Conservation (phyloP, 164 flowering plant genomes). For the Chimonanthus salicifolius region DNA sequence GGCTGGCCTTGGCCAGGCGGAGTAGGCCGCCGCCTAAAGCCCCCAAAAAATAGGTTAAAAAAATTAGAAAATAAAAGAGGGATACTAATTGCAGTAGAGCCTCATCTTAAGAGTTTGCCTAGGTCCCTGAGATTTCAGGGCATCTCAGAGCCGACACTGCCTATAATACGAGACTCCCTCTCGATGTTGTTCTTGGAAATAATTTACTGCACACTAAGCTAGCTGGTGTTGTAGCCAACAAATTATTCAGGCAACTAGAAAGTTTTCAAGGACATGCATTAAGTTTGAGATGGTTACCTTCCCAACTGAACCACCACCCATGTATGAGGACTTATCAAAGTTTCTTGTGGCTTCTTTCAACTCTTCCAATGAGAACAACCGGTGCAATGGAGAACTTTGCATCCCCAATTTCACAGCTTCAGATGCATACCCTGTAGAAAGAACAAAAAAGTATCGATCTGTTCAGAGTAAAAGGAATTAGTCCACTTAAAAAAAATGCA, state of each 20-base stretch:
- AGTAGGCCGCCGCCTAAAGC: too few relatives aligned
- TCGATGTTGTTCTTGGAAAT: too few relatives aligned
- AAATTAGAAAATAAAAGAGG: too few relatives aligned
- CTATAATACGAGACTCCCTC: too few relatives aligned
- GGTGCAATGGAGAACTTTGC: conserved; percentile 51
- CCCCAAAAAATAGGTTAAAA: too few relatives aligned
- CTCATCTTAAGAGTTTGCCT: too few relatives aligned
- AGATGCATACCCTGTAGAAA: conserved; percentile 63
- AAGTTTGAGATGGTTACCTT: conserved; percentile 40
- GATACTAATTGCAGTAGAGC: too few relatives aligned
- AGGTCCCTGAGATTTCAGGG: too few relatives aligned
- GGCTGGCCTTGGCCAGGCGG: too few relatives aligned
- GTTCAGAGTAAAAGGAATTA: neutral
- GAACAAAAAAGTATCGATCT: neutral
- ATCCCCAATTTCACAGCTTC: conserved; percentile 58
- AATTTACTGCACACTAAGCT: neutral
- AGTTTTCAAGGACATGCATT: neutral
- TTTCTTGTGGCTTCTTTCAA: conserved; percentile 69
- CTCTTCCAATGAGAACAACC: conserved; percentile 59
- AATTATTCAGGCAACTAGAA: neutral
- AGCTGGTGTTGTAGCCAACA: neutral
- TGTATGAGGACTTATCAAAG: conserved; percentile 45
- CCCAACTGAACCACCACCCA: conserved; percentile 76
- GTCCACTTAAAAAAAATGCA: neutral
- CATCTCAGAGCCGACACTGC: too few relatives aligned